These are phyloP conservation scores for Cordyceps cicadae DNA, from an alignment of 2,329 filamentous ascomycete species.

Conservation along the genomic window DNA sequence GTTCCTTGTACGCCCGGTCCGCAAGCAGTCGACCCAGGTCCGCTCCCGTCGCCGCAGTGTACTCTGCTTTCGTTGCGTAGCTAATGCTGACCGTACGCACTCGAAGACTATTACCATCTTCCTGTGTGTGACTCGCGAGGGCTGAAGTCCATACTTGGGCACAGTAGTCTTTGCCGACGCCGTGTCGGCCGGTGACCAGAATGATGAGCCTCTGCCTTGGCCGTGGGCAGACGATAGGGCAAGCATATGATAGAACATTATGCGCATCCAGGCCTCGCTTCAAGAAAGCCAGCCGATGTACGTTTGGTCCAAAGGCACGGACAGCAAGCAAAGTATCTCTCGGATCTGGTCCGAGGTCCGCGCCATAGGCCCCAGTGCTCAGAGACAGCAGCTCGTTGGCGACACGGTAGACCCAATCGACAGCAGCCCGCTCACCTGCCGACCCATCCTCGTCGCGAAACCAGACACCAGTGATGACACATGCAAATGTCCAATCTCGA, in stretches of 20 bases:
- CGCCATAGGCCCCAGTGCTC: slow-evolving; percentile 46
- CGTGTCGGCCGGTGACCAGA: slow-evolving; percentile 46
- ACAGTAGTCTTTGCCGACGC: slow-evolving; percentile 54
- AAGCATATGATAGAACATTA: slow-evolving; percentile 46
- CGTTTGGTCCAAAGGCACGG: slow-evolving; percentile 50
- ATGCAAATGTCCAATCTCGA: slow-evolving; percentile 57
- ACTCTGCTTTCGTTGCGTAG: slow-evolving; percentile 48
- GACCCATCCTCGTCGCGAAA: slow-evolving; percentile 42
- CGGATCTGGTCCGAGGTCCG: slow-evolving; percentile 56
- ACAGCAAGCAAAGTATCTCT: slow-evolving; percentile 43
- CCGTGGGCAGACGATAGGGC: slow-evolving; percentile 33
- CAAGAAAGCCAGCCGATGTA: slow-evolving; percentile 38
- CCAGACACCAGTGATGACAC: slow-evolving; percentile 57
- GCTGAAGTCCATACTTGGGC: slow-evolving; percentile 42
- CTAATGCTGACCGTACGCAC: slow-evolving; percentile 39
- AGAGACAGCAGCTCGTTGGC: slow-evolving; percentile 37
- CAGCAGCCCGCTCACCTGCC: slow-evolving; percentile 26
- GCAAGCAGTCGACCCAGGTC: slow-evolving; percentile 38
- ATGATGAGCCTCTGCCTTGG: slow-evolving; percentile 40
- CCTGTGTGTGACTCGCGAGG: slow-evolving; percentile 25
- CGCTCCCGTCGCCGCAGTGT: slow-evolving; percentile 40
- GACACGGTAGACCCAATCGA: slow-evolving; percentile 50
- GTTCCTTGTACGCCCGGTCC: slow-evolving; percentile 54
- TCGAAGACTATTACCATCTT: background rate
- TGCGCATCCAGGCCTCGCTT: slow-evolving; percentile 42